Evolutionary conservation across 1,139 yeast species (phyloP), one percentile per base, ranked within the genome.

Genomic region (Protomyces lactucae-debilis): DNA sequence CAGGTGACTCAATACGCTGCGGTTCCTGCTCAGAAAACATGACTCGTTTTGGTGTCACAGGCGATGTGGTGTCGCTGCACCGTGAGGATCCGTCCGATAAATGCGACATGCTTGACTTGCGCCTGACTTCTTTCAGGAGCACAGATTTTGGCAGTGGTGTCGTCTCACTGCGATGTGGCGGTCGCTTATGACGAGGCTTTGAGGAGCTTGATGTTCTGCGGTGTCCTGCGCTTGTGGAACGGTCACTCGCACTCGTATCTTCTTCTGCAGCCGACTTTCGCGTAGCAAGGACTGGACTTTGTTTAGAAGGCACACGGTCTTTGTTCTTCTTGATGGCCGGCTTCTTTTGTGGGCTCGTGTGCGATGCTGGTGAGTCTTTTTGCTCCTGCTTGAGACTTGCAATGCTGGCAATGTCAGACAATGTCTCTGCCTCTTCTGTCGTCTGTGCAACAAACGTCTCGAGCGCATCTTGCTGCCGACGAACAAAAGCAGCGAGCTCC

Each of bases 11-110:
- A 2, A 59, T 52, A 32, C 63, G 53, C 45, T 48, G 53, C n/a
- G 63, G 63, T 40, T 59, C 63, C 45, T 40, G 52, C 43, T 59
- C 63, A 32, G 63, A 59, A 25, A 59, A 59, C 57, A 60, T 64
- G 57, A 61, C 57, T n/a, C 67, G 65, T 40, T 52, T 55, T 25
- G 65, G 57, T 16, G 53, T 53, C 28, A 59, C 37, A 28, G 60
- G 57, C 48, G 55, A 32, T 8, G 40, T 36, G n/a, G 32, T 25
- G 14, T 36, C 51, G n/a, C 28, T 18, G 45, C 48, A 43, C 16
- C 48, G 48, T 4, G 48, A 43, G 8, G 48, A 16, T 9, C 48
- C 48, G n/a, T 43, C 48, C 12, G 48, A 43, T 12, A 43, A 18
- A 5, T 43, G 48, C 48, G 48, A 52, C 16, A 21, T 25, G 14